These are phyloP conservation scores for Ogataea pilisensis DNA, from an alignment of 805 yeast species.

Conservation along the genomic window DNA sequence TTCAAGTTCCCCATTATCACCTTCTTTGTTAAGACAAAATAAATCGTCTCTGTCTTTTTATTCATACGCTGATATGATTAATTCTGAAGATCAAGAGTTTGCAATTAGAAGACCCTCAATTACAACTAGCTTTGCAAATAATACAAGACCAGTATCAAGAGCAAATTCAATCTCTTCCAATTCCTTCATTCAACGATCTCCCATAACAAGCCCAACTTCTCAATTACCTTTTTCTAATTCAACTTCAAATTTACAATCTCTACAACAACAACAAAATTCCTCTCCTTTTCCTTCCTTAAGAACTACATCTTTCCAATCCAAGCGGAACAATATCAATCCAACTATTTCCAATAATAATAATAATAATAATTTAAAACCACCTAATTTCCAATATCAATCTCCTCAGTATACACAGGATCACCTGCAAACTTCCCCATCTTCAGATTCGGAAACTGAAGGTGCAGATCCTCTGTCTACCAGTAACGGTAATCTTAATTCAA, in stretches of 20 bases:
- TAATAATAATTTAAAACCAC: slow-evolving; percentile 6
- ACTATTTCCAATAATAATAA: not conserved
- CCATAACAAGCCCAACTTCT: slow-evolving; percentile 8
- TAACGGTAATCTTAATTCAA: not conserved
- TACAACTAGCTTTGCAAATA: slow-evolving; percentile 37
- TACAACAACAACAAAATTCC: slow-evolving; percentile 1
- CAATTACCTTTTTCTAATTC: slow-evolving; percentile 12
- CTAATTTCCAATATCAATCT: not conserved
- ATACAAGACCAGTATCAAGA: slow-evolving; percentile 22
- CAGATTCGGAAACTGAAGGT: slow-evolving; percentile 16
- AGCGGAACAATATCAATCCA: not conserved
- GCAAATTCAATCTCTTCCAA: slow-evolving; percentile 22
- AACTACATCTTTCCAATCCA: not conserved
- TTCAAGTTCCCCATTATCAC: slow-evolving; percentile 32
- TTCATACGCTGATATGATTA: slow-evolving; percentile 77
- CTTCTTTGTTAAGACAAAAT: slow-evolving; percentile 24
- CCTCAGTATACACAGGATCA: too few species aligned
- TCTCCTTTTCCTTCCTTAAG: not conserved
- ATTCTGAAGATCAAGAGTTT: slow-evolving; percentile 52
- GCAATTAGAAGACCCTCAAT: slow-evolving; percentile 58
- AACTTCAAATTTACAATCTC: slow-evolving; percentile 5
- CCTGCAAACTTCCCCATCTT: too few species aligned
- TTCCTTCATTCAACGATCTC: slow-evolving; percentile 19
- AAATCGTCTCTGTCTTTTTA: slow-evolving; percentile 48
- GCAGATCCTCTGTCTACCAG: slow-evolving; percentile 5